Percentiles rank a stretch among this genome's conserved stretches.
These are phyloP conservation scores for Oropetium thomaeum DNA, from an alignment of 176 grass and related monocot genomes.

Conservation along the genomic window DNA sequence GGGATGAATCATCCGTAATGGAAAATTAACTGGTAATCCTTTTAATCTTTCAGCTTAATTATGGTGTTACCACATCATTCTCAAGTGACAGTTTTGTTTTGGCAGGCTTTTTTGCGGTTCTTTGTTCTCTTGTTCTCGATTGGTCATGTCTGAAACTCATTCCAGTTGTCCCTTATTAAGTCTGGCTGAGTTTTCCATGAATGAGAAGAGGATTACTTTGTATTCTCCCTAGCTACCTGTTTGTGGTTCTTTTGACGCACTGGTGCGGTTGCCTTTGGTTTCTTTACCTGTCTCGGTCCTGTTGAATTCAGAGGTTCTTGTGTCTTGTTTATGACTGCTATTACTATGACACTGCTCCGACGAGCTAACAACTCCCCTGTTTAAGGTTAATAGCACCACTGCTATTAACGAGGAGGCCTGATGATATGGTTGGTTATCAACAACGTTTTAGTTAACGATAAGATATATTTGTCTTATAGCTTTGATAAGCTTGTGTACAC, in stretches of 20 bases:
- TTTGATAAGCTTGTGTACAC: background rate
- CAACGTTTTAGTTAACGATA: background rate
- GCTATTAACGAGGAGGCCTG: background rate
- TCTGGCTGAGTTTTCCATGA: background rate
- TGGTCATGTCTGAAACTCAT: conserved; percentile 16
- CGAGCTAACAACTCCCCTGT: background rate
- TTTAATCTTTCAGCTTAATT: conserved; percentile 12
- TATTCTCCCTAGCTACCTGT: background rate
- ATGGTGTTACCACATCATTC: conserved; percentile 32
- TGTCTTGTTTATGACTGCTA: background rate
- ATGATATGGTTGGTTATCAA: background rate
- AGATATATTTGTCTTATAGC: background rate
- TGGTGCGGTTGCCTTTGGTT: background rate
- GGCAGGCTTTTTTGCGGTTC: conserved; percentile 47
- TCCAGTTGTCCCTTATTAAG: background rate
- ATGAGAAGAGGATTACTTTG: background rate
- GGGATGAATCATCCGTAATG: conserved; percentile 7
- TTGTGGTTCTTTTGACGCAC: no score
- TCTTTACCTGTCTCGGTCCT: no score
- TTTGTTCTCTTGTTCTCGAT: conserved; percentile 43
- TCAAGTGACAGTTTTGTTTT: conserved; percentile 50
- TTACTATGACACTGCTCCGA: no score
- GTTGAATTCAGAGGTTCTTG: background rate
- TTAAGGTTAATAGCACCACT: background rate
- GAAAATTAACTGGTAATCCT: conserved; percentile 37